Base-by-base conservation (phyloP, 169 alveolate genomes). In the Cryptosporidium xiaoi region DNA sequence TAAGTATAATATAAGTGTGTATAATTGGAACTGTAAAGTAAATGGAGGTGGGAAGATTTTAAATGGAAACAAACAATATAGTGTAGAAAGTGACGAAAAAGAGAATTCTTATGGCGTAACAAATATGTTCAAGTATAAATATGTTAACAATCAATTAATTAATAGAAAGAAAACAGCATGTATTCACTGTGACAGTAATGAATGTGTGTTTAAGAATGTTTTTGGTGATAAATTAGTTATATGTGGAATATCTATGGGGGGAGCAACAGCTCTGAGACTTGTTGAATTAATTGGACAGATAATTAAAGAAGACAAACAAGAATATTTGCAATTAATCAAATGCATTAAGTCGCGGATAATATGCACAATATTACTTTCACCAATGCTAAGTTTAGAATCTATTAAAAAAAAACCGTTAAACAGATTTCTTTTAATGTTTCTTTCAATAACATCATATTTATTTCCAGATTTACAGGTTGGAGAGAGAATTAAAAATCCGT, bases 201-300 rank as follows among this genome's bases (percentile, higher is more conserved):
- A 62, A 16, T 77, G 87, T 33, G 16, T 27, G 1, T 60, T 77
- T 27, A 62, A 62, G 27, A 62, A 44, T n/a, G 64, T 71, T 7
- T 77, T 77, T 44, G 87, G 87, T 12, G 87, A 77, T 24, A 62
- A 77, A 40, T 15, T 77, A 2, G 36, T 77, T 18, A 0, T 77
- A 0, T 77, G 87, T 20, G 87, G 87, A 34, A 77, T 77, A 34
- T 77, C 87, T 8, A 77, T 77, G 87, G 87, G 87, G 2, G 87
- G 87, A 44, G 87, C 87, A 29, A 60, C 64, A 24, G 77, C 71
- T 5, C 36, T 77, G 6, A 77, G 87, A 15, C 46, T 77, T 10
- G 44, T 36, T 40, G 87, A 77, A 31, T 36, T 60, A 18, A 77
- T 77, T 40, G 87, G 87, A 2, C 58, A 77, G 56, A 44, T 64